Conservation (phyloP, 192 early-diverging fungal species). For the Chytriomyces confervae region DNA sequence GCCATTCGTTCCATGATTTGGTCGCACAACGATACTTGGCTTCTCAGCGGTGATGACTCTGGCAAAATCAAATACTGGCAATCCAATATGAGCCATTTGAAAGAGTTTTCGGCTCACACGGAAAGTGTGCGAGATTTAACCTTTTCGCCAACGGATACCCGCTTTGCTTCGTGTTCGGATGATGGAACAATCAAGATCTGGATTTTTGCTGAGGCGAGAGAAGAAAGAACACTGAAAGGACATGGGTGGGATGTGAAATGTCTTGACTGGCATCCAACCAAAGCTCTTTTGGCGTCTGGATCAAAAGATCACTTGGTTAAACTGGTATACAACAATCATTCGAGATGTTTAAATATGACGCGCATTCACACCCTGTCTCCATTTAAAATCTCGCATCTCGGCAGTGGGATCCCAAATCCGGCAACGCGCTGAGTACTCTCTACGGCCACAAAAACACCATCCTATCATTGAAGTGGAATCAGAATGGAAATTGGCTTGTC, state of each 20-base stretch:
- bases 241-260: slow-evolving; percentile 98
- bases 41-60: slow-evolving; percentile 89
- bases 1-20: slow-evolving; percentile 96
- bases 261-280: slow-evolving; percentile 96
- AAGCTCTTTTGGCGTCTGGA: slow-evolving; percentile 91
- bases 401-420: slow-evolving; percentile 92
- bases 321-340: slow-evolving; percentile 42
- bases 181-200: slow-evolving; percentile 96
- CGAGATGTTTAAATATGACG: neutral
- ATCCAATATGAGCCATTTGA: slow-evolving; percentile 92
- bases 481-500: slow-evolving; percentile 95
- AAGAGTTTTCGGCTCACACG: slow-evolving; percentile 85
- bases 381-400: neutral
- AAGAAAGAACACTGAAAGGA: slow-evolving; percentile 81
- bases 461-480: slow-evolving; percentile 89
- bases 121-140: slow-evolving; percentile 87
- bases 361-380: neutral
- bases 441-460: slow-evolving; percentile 96
- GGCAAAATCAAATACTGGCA: slow-evolving; percentile 99
- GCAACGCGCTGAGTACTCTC: slow-evolving; percentile 84
- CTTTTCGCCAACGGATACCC: slow-evolving; percentile 90
- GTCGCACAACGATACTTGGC: slow-evolving; percentile 95
- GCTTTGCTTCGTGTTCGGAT: slow-evolving; percentile 95
- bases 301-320: slow-evolving; percentile 96
- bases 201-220: slow-evolving; percentile 84